Evolutionary conservation across 352 stramenopile genomes (phyloP), one percentile per base, ranked within the genome.

Genomic region (Globisporangium iwayamae): DNA sequence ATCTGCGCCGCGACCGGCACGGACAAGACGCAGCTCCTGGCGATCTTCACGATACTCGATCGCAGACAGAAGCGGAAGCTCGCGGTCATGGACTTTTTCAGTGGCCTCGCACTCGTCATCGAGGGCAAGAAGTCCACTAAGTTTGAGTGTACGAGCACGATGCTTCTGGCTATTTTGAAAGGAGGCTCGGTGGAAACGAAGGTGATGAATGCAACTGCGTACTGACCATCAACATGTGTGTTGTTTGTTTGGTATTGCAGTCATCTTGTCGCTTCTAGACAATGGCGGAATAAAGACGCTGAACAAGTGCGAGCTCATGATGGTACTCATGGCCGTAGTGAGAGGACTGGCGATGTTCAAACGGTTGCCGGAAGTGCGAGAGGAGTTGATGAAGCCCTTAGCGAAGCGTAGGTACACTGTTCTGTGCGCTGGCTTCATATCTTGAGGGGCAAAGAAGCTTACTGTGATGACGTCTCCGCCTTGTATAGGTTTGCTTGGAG

Each of bases 61-160:
- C 51, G 61, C 2, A 67, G 67, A 8, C 45, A 62, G 3, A 34
- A 60, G 34, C 59, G 67, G 4, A 84, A 63, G 22, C 48, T 89
- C 30, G 66, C 68, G 0, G 76, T 65, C 8, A 59, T 89, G 38
- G 80, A 89, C 54, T 89, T 91, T 34, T 89, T 91, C 56, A 79
- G 76, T 16, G 79, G 79, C 0, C 65, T 91, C 16, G 75, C 75
- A 56, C 67, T 91, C 25, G 63, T 86, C 34, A 78, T 83, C 25
- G 74, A 88, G 7, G 76, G 72, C 57, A 89, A 91, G 59, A 91
- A 91, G 57, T 68, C 71, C 0, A 50, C 73, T 54, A 91, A 91
- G 54, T 74, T 89, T 48, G 82, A 87, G 25, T 91, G 82, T 87
- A 55, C 39, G 79, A 8, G 7, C 32, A 4, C 7, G 32, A 36